Percentiles rank a stretch among this genome's conserved stretches.
Evolutionary conservation across 331 rosid species (phyloP).

Genomic region (Arachis monticola): DNA sequence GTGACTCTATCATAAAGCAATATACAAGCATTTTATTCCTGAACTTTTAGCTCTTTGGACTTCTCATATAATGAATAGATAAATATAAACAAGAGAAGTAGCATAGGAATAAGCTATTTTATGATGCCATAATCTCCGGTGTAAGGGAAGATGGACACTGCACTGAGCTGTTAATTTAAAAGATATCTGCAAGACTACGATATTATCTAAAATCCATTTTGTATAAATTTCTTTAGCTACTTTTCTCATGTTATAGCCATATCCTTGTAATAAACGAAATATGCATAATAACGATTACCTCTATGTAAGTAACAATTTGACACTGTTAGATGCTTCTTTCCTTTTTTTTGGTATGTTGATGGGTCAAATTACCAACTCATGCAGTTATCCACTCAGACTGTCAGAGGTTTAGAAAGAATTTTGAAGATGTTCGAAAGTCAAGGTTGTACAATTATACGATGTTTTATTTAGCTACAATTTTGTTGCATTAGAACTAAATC

Average conservation of each 20-base stretch:
- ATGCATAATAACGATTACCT: not conserved
- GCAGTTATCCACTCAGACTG: not conserved
- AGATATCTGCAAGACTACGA: not conserved
- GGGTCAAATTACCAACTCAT: conserved; percentile 5
- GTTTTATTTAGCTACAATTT: not conserved
- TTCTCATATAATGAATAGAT: too few species aligned
- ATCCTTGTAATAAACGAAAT: conserved; percentile 14
- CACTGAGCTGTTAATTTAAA: not conserved
- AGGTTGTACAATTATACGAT: conserved; percentile 3
- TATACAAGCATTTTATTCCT: not conserved
- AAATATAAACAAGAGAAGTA: not conserved
- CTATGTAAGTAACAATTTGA: not conserved
- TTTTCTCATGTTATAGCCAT: not conserved
- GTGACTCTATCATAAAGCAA: too few species aligned
- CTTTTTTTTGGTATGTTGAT: conserved; percentile 1
- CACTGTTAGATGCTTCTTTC: conserved; percentile 6
- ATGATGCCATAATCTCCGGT: conserved; percentile 1
- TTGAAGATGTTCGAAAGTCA: not conserved
- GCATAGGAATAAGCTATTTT: not conserved
- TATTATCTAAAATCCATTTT: not conserved
- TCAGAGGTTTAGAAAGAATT: not conserved
- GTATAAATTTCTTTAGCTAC: not conserved
- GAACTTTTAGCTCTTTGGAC: too few species aligned
- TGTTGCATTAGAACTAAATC: not conserved
- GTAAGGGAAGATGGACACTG: not conserved